Evolutionary conservation across 345 rosid genomes (phyloP).

Genomic region (Boechera divaricarpa): DNA sequence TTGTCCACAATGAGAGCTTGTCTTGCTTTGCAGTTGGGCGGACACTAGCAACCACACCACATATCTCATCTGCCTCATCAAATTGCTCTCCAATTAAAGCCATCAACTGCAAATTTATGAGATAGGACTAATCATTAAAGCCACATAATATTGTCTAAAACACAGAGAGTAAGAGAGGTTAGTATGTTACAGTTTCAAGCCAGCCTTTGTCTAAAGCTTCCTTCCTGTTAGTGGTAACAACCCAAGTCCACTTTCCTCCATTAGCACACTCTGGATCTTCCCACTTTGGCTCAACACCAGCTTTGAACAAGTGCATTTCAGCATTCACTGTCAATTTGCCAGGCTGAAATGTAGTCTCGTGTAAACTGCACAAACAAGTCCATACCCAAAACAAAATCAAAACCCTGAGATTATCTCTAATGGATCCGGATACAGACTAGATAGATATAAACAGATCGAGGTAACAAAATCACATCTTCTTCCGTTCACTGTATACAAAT

Average conservation of each 20-base stretch:
- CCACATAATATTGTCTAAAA: not conserved
- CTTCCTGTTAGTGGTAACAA: slow-evolving; percentile 60
- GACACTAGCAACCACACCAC: slow-evolving; percentile 91
- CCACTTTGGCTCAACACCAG: slow-evolving; percentile 95
- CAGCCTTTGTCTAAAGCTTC: slow-evolving; percentile 67
- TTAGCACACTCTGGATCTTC: slow-evolving; percentile 94
- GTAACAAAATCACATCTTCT: not conserved
- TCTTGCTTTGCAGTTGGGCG: slow-evolving; percentile 69
- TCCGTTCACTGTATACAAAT: not conserved
- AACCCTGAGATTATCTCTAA: not conserved
- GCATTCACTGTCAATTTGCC: slow-evolving; percentile 65
- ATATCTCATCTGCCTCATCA: slow-evolving; percentile 87
- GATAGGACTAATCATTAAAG: not conserved
- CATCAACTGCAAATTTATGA: slow-evolving; percentile 59
- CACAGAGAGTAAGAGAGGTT: not conserved
- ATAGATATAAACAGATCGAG: not conserved
- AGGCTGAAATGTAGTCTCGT: slow-evolving; percentile 80
- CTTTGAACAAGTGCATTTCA: slow-evolving; percentile 88
- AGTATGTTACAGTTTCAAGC: slow-evolving; percentile 73
- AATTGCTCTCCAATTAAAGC: slow-evolving; percentile 96
- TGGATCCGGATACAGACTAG: not conserved
- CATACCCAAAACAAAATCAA: not conserved
- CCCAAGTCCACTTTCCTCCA: slow-evolving; percentile 97
- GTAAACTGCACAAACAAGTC: slow-evolving; percentile 56
- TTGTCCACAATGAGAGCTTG: slow-evolving; percentile 91